Evolutionary conservation across 2,329 filamentous ascomycete genomes (phyloP).

Genomic region (Didymella keratinophila): DNA sequence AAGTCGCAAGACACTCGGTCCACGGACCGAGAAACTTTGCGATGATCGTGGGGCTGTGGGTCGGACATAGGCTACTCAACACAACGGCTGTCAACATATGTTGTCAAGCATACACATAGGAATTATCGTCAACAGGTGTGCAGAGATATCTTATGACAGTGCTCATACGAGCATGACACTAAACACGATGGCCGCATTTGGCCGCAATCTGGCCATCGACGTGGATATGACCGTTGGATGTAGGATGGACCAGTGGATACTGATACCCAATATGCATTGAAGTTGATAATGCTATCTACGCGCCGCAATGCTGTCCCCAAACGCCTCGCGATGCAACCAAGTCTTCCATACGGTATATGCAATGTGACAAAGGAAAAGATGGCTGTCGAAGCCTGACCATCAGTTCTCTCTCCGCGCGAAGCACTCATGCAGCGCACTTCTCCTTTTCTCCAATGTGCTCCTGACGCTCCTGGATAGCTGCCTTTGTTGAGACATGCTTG

Average conservation of each 20-base stretch:
- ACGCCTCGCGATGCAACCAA: constrained; percentile 24
- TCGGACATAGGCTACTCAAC: constrained; percentile 6
- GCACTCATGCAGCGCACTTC: constrained; percentile 26
- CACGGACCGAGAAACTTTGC: constrained; percentile 12
- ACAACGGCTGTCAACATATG: background rate
- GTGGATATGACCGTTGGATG: background rate
- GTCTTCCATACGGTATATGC: constrained; percentile 4
- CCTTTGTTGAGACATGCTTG: background rate
- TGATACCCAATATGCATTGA: background rate
- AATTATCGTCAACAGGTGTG: background rate
- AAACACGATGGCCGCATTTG: background rate
- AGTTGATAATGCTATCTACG: background rate
- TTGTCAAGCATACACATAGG: background rate
- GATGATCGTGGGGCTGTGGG: constrained; percentile 13
- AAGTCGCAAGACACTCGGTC: constrained; percentile 9
- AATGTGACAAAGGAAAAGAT: constrained; percentile 21
- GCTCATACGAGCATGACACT: background rate
- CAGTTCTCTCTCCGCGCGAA: background rate
- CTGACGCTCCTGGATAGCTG: constrained; percentile 3
- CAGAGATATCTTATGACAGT: background rate
- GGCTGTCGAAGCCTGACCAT: constrained; percentile 3
- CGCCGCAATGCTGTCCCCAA: background rate
- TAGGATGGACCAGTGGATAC: background rate
- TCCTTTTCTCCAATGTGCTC: constrained; percentile 18
- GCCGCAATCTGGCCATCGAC: background rate